phyloP scores from a whole-genome alignment of 306 rosid genomes.

The Canavalia gladiata region DNA sequence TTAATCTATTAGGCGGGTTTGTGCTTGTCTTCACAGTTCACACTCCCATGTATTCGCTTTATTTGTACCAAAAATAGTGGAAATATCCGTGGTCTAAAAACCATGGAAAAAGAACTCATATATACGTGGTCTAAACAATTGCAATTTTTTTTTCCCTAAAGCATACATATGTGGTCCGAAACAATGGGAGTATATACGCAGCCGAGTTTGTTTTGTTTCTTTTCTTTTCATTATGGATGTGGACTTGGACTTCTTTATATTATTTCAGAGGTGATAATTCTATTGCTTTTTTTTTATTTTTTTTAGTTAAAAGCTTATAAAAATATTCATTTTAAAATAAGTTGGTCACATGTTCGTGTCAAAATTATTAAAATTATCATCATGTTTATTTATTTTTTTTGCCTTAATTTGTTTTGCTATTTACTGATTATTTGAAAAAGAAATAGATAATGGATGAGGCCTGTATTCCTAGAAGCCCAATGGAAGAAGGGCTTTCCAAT shows the following conservation, averaged over 20 bases:
- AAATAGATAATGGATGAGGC: background rate
- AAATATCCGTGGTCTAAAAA: slow-evolving; percentile 31
- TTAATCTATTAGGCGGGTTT: slow-evolving; percentile 23
- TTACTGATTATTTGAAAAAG: background rate
- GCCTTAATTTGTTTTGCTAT: background rate
- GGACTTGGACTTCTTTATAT: background rate
- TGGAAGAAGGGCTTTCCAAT: background rate
- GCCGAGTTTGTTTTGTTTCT: background rate
- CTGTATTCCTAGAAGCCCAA: background rate
- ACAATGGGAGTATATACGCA: background rate
- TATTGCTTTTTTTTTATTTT: background rate
- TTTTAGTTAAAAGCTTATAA: background rate
- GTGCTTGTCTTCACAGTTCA: slow-evolving; percentile 17
- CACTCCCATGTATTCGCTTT: background rate
- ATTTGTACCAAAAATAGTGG: background rate
- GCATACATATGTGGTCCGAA: slow-evolving; percentile 16
- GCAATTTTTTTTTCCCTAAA: background rate
- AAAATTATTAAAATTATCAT: background rate
- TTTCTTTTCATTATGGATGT: background rate
- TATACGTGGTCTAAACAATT: slow-evolving; percentile 44
- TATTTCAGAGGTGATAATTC: background rate
- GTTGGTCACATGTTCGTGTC: background rate
- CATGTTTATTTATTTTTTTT: background rate
- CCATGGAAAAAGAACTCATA: background rate
- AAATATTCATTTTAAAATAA: background rate